phyloP scores from a whole-genome alignment of 2,329 filamentous ascomycete species.

The Ceratocystis papillata region DNA sequence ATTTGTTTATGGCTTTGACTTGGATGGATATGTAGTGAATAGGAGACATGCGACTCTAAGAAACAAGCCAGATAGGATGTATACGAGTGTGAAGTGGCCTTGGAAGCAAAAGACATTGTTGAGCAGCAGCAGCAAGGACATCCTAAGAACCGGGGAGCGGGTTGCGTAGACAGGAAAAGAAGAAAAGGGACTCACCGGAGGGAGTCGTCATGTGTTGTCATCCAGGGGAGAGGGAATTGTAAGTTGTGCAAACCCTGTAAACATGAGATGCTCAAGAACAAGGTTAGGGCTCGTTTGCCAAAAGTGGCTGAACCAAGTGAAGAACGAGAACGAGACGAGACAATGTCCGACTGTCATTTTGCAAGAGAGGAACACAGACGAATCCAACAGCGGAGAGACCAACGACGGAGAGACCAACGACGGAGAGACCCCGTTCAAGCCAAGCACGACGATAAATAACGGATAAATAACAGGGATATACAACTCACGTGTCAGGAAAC shows the following conservation, averaged over 20 bases:
- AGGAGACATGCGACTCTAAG: conserved; percentile 2
- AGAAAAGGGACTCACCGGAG: no score
- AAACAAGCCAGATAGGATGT: background rate
- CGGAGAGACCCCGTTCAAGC: no score
- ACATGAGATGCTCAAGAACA: background rate
- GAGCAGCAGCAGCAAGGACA: background rate
- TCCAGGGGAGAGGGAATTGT: no score
- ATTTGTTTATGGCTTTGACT: background rate
- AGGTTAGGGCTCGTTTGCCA: background rate
- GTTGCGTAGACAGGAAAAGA: no score
- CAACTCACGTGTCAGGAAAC: background rate
- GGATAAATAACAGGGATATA: no score
- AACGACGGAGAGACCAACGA: no score
- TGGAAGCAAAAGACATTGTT: no score
- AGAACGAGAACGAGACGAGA: background rate
- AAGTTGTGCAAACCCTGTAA: background rate
- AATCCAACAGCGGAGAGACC: no score
- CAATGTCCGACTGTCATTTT: background rate
- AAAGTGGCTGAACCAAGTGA: background rate
- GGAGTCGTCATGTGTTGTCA: no score
- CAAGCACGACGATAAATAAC: no score
- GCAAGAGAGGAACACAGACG: background rate
- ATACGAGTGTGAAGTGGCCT: no score
- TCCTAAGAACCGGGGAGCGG: background rate
- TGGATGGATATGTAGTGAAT: background rate